phyloP scores from a whole-genome alignment of 2,329 filamentous ascomycete genomes.

The Diaporthe capsici region DNA sequence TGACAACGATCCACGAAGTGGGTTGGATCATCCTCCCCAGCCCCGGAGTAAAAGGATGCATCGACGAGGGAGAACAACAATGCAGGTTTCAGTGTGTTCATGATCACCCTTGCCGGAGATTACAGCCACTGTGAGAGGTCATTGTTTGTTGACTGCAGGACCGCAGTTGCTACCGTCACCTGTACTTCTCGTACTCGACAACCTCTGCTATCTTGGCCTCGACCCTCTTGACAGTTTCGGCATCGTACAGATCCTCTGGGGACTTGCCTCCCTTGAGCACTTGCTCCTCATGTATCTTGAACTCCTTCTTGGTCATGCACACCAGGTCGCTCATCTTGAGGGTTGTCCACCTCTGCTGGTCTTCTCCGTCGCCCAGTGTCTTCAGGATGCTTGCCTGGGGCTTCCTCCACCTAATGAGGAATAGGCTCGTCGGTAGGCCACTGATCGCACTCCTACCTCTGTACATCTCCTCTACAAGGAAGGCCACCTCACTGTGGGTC shows the following conservation, averaged over 20 bases:
- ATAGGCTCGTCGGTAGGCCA: slow-evolving; percentile 83
- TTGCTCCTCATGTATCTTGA: slow-evolving; percentile 82
- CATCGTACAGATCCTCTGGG: slow-evolving; percentile 81
- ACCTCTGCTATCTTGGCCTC: slow-evolving; percentile 78
- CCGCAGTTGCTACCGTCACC: slow-evolving; percentile 50
- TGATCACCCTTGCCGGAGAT: no score
- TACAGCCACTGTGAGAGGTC: neutral
- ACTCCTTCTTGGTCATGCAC: slow-evolving; percentile 95
- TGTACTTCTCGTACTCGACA: slow-evolving; percentile 68
- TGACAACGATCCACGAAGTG: neutral
- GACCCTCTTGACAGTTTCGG: slow-evolving; percentile 76
- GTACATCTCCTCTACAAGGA: slow-evolving; percentile 91
- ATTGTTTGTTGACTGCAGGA: neutral
- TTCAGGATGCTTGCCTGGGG: slow-evolving; percentile 72
- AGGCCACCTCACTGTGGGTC: slow-evolving; percentile 85
- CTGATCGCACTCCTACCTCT: slow-evolving; percentile 86
- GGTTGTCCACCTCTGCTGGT: slow-evolving; percentile 83
- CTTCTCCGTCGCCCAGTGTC: slow-evolving; percentile 72
- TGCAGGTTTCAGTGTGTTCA: neutral
- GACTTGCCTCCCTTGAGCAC: slow-evolving; percentile 78
- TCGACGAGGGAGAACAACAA: neutral
- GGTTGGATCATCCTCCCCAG: neutral
- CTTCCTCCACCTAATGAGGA: slow-evolving; percentile 84
- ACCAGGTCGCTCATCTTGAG: slow-evolving; percentile 81
- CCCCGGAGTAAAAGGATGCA: no score